Evolutionary conservation across 257 asterid species (phyloP).

Genomic region (Salvia rosmarinus): DNA sequence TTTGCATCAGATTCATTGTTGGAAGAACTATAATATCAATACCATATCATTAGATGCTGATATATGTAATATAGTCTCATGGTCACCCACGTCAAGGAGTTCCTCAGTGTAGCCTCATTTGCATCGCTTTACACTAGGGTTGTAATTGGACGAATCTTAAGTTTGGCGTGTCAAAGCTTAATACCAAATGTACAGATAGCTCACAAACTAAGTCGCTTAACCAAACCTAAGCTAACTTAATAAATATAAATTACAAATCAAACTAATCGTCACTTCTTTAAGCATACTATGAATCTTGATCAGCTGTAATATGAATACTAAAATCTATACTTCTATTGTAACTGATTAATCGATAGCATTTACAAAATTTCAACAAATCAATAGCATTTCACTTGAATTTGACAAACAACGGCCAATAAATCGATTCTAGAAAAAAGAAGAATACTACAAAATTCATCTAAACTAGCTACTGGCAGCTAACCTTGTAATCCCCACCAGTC

Average conservation of each 20-base stretch:
- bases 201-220: not conserved
- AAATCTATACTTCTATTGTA: not conserved
- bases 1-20: not conserved
- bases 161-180: not conserved
- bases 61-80: not conserved
- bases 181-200: not conserved
- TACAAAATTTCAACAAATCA: constrained; percentile 3
- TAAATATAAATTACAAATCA: not conserved
- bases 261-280: not conserved
- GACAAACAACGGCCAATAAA: constrained; percentile 1
- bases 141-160: not conserved
- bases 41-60: not conserved
- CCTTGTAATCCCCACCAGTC: constrained; percentile 30
- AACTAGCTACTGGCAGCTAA: constrained; percentile 32
- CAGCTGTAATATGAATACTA: not conserved
- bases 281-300: not conserved
- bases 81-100: constrained; percentile 1
- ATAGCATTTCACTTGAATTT: not conserved
- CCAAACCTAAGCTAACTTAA: constrained; percentile 10
- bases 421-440: not conserved
- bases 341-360: not conserved
- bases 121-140: not conserved
- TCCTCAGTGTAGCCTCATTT: not conserved
- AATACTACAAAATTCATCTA: not conserved
- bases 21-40: not conserved